Conservation (phyloP, 495 filamentous ascomycete species). For the Xylaria venustula region DNA sequence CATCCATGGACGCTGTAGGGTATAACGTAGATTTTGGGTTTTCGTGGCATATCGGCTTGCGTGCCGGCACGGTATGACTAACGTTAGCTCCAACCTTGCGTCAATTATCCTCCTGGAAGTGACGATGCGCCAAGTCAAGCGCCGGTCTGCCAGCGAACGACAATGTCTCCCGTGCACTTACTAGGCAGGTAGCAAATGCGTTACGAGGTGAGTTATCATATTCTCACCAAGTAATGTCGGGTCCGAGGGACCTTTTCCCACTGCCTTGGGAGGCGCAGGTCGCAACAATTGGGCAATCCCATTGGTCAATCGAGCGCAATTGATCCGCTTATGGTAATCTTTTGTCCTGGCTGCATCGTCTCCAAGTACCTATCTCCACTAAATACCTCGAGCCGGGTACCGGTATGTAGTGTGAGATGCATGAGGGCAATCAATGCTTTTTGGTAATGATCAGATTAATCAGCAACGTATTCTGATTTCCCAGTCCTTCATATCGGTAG, state of each 20-base stretch:
- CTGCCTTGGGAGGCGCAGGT: background rate
- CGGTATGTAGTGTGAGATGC: background rate
- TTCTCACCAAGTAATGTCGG: slow-evolving; percentile 5
- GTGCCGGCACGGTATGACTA: background rate
- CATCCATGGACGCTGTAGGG: background rate
- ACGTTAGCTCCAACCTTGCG: background rate
- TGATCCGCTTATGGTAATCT: slow-evolving; percentile 18
- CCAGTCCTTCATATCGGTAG: too few relatives aligned
- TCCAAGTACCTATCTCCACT: slow-evolving; percentile 14
- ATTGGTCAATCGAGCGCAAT: slow-evolving; percentile 14
- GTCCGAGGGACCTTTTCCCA: slow-evolving; percentile 10
- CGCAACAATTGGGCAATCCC: background rate
- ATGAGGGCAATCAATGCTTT: background rate
- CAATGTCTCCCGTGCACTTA: background rate
- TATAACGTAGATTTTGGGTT: background rate
- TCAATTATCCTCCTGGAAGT: background rate
- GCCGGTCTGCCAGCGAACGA: background rate
- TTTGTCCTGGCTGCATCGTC: slow-evolving; percentile 6
- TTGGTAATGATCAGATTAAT: background rate
- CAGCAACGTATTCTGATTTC: too few relatives aligned
- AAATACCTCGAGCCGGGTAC: background rate
- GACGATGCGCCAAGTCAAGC: background rate
- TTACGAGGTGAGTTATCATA: background rate
- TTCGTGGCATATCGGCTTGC: background rate
- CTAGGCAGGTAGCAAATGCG: background rate